Percentiles rank a stretch among this genome's conserved stretches.
Evolutionary conservation across 306 rosid genomes (phyloP).

Genomic region (Medicago lupulina): DNA sequence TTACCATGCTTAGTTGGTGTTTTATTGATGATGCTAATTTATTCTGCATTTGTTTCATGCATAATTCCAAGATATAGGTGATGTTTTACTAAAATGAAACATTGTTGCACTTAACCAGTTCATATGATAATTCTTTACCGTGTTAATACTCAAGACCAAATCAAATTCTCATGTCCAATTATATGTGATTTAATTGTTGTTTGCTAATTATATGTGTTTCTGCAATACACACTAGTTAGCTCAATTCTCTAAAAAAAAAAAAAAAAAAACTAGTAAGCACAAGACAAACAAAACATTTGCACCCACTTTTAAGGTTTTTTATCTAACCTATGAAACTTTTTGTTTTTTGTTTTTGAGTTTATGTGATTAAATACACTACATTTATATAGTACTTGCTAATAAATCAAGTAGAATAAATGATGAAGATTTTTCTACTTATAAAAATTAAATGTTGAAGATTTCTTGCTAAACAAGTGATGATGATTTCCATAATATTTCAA

Average conservation of each 20-base stretch:
- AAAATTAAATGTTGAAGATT: too few relatives aligned
- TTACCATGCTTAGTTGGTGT: too few relatives aligned
- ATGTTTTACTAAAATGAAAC: too few relatives aligned
- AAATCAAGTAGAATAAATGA: neutral
- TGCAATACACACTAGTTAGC: neutral
- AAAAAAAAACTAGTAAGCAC: too few relatives aligned
- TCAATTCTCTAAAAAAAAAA: too few relatives aligned
- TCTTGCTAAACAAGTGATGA: neutral
- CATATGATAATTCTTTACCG: neutral
- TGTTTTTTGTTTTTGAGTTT: neutral
- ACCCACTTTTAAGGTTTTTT: neutral
- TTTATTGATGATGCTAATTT: too few relatives aligned
- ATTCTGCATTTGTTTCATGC: neutral
- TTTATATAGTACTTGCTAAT: neutral
- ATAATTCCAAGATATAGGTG: neutral
- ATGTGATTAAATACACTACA: neutral
- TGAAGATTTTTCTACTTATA: too few relatives aligned
- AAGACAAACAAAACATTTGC: constrained; percentile 12
- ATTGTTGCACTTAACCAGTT: too few relatives aligned
- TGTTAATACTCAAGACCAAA: too few relatives aligned
- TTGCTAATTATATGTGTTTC: neutral
- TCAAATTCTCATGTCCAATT: neutral
- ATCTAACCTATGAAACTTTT: neutral
- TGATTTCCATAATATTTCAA: neutral
- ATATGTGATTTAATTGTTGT: neutral